Evolutionary conservation across 1,284 basidiomycete species (phyloP), one percentile per base, ranked within the genome.

Genomic region (Cutaneotrichosporon cavernicola): DNA sequence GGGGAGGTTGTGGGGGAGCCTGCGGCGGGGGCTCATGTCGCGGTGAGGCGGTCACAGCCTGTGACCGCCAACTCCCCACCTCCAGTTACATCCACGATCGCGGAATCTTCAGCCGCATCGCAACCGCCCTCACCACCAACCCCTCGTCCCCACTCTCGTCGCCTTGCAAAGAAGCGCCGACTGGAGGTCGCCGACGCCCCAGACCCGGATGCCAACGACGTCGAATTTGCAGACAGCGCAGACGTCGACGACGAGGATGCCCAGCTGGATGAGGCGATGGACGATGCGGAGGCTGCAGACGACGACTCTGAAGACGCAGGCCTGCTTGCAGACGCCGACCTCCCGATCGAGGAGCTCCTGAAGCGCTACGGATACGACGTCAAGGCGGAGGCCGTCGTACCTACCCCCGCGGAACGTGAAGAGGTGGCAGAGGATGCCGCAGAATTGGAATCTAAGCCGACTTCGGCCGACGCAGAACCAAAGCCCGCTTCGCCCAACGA

Each of bases 341-440:
- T 86, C 57, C 82, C 84, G 0, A 82, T 85, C 59, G 84, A 85
- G 65, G 84, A 84, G 70, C 75, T 85, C 1, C 74, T 85, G 65
- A 77, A 76, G 61, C 80, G 82, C 65, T 86, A 86, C 65, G 82
- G 82, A 0, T 83, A 83, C 63, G 65, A 66, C 70, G 75, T 63
- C 72, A 7, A 51, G 47, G 32, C 30, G 5, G 32, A 38, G 30
- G 38, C 36, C 9, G 49, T 52, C 11, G 43, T 8, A 18, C 16
- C 43, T 18, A 46, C 13, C 9, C 43, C 43, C 8, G 31, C 21
- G 6, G 31, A 34, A 5, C 8, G 10, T 0, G 47, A 10, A 13
- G 32, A 56, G 8, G 7, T 38, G 13, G 31, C 21, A 18, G 55
- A 22, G 8, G 31, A 31, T 4, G 21, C 26, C 22, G 49, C n/a